Evolutionary conservation across 2,329 filamentous ascomycete genomes (phyloP), one percentile per base, ranked within the genome.

Genomic region (Pestalotiopsis sp.): DNA sequence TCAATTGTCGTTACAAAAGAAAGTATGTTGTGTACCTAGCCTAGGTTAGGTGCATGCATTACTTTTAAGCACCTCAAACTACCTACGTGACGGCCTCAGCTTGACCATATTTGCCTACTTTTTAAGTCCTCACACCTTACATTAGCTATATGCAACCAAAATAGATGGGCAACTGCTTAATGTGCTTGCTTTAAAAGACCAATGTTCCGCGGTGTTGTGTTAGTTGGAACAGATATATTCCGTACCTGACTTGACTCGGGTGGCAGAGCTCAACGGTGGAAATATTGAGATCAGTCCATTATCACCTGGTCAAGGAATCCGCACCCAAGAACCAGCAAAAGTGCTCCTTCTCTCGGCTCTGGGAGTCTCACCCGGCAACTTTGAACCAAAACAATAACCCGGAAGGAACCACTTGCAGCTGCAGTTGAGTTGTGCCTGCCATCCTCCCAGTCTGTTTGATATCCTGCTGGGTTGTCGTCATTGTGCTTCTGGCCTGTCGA

Each of bases 401-500:
- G 45, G 45, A 23, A 52, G 59, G 59, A 62, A 36, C 27, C n/a
- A 36, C 31, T 36, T 62, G 59, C 59, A 36, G 59, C 31, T 62
- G 59, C 45, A 23, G 45, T 52, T 20, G n/a, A 9, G 17, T n/a
- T n/a, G 45, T 52, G 45, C 45, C 45, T 62, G 31, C 31, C 31
- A 36, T 36, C 31, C 25, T 20, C 27, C 13, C 36, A 27, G 9
- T 39, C 36, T 11, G 23, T 59, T 27, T 31, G 25, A 36, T 62
- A 17, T 31, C 39, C 7, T 31, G 49, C 20, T 31, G 61, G 6
- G 58, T 27, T 61, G 62, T 61, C 62, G 67, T 68, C 67, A 68
- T 68, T 65, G 62, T 58, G 56, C 67, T 64, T 65, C 62, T 65
- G 14, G 36, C 59, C 14, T 23, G 23, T 31, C 31, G 38, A 17